Conservation (phyloP, 768 basidiomycete species). For the Naganishia antarctica region DNA sequence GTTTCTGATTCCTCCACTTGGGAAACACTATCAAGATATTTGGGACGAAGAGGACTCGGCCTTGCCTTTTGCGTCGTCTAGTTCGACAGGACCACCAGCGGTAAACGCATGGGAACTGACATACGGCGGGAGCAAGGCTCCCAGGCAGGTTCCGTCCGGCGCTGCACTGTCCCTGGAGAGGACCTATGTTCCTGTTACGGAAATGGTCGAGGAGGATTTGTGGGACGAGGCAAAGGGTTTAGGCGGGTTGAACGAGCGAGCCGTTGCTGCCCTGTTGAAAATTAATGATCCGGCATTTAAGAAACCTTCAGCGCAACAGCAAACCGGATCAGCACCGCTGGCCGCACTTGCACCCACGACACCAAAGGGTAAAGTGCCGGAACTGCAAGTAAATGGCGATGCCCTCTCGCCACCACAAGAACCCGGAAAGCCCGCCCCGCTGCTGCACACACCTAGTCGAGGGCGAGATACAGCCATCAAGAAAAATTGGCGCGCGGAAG, state of each 20-base stretch:
- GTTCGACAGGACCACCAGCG: conserved; percentile 22
- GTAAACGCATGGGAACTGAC: conserved; percentile 16
- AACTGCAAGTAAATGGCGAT: conserved; percentile 6
- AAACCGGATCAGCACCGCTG: too few species aligned
- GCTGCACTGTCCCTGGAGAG: not conserved
- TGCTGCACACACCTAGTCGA: conserved; percentile 1
- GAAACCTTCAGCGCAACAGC: not conserved
- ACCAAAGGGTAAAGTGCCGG: conserved; percentile 22
- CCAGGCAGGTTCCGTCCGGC: conserved; percentile 23
- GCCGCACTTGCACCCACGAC: not conserved
- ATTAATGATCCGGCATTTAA: not conserved
- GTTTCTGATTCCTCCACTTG: conserved; percentile 78
- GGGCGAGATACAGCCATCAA: not conserved
- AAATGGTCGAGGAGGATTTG: conserved; percentile 67
- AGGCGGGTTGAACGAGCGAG: conserved; percentile 78
- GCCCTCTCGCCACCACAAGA: conserved; percentile 7
- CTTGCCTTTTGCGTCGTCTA: conserved; percentile 16
- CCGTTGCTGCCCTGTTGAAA: conserved; percentile 40
- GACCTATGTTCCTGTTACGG: conserved; percentile 52
- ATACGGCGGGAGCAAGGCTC: not conserved
- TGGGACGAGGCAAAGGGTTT: conserved; percentile 71
- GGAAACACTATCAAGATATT: conserved; percentile 76
- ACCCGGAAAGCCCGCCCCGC: not conserved
- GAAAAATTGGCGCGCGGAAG: not conserved
- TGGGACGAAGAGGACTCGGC: conserved; percentile 87